Evolutionary conservation across 331 rosid species (phyloP), one percentile per base, ranked within the genome.

Genomic region (Acacia pycnantha): DNA sequence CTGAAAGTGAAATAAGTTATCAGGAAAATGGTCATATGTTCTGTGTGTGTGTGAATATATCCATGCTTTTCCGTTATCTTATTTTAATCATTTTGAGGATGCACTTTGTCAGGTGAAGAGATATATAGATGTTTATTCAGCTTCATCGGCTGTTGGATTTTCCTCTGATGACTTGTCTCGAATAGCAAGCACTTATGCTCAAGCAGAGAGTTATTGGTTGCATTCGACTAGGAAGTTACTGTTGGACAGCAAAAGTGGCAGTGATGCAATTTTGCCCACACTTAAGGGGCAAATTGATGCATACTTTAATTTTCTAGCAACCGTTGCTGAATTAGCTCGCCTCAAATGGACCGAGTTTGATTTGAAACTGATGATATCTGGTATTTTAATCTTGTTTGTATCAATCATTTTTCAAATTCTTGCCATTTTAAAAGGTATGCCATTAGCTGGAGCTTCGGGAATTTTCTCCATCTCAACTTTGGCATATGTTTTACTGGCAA

Each of bases 281-380:
- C 93, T 93, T 50, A 86, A 82, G 89, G 83, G 48, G 87, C 98
- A 95, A 85, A 90, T 92, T 80, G 89, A 92, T 65, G 88, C 88
- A 41, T 93, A 88, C 84, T 82, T 89, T 66, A 83, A 82, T 81
- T 95, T 95, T 78, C 90, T 93, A 71, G 79, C 90, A 74, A 88
- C 87, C 8, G 89, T 93, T 14, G 94, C 97, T 16, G 97, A 93
- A 85, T 91, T 93, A 67, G 98, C 98, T 66, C 98, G 99, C 72
- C 90, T 94, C 68, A 95, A 95, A 85, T 95, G 99, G 99, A 95
- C 97, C 0, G 98, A 96, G 90, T 93, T 96, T 90, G 89, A 92
- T 87, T 88, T 96, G 67, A 89, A 66, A 72, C 85, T 91, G 91
- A 96, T 96, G 99, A 90, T 87, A 54, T 27, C 84, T 82, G 99